phyloP scores from a whole-genome alignment of 2,329 filamentous ascomycete species.

The Pezicula carpinea region DNA sequence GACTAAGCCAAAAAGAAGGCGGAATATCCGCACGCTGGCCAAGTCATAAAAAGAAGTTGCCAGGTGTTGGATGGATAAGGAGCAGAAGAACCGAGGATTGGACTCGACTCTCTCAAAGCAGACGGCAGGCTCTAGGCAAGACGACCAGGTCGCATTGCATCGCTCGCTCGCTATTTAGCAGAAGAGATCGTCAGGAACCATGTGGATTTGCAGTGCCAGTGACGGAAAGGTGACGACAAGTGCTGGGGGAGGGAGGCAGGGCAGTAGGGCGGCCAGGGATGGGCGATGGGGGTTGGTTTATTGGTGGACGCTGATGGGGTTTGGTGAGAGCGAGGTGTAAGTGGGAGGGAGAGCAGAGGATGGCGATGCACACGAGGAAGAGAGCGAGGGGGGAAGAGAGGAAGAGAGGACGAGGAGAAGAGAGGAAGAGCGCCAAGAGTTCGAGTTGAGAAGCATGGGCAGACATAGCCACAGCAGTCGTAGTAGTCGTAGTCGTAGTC shows the following conservation, averaged over 20 bases:
- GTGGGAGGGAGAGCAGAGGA: neutral
- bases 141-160: neutral
- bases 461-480: too few species aligned
- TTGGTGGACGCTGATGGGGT: too few species aligned
- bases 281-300: too few species aligned
- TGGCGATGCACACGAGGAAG: neutral
- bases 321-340: too few species aligned
- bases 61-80: constrained; percentile 1
- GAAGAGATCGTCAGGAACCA: constrained; percentile 18
- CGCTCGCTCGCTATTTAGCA: neutral
- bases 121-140: neutral
- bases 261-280: too few species aligned
- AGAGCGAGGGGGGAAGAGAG: neutral
- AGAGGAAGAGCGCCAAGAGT: neutral
- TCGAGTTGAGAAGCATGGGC: neutral
- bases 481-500: too few species aligned
- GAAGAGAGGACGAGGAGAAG: neutral
- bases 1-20: neutral
- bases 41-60: constrained; percentile 3
- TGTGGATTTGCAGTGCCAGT: neutral
- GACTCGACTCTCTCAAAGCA: neutral
- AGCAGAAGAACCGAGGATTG: constrained; percentile 4
- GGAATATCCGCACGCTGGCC: neutral
- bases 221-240: neutral
- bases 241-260: too few species aligned